A percentile compares a stretch with the other conserved stretches of the same genome.
Conservation (phyloP, 1,284 basidiomycete species). For the Veloporphyrellus conicus region DNA sequence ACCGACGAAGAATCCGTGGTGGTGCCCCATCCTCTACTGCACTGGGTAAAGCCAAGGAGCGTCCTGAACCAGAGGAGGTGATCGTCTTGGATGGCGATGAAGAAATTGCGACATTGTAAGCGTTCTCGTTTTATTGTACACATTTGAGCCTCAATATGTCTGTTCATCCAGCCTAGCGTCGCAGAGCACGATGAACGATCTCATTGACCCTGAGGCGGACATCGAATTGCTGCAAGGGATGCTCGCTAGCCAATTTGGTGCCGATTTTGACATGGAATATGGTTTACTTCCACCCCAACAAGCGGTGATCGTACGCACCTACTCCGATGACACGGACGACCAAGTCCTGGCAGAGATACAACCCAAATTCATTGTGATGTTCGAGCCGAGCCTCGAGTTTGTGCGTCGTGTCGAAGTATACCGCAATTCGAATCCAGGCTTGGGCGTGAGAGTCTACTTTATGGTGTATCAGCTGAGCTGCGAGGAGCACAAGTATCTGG, state of each 20-base stretch:
- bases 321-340: slow-evolving; percentile 92
- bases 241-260: slow-evolving; percentile 25
- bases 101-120: slow-evolving; percentile 26
- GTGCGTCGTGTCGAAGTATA: slow-evolving; percentile 92
- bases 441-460: slow-evolving; percentile 91
- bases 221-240: slow-evolving; percentile 34
- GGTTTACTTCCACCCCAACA: slow-evolving; percentile 79
- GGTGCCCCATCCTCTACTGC: slow-evolving; percentile 44
- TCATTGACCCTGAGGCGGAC: slow-evolving; percentile 22
- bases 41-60: slow-evolving; percentile 10
- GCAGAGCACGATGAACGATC: slow-evolving; percentile 16
- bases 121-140: neutral
- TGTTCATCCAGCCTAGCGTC: slow-evolving; percentile 17
- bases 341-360: slow-evolving; percentile 81
- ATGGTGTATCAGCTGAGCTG: slow-evolving; percentile 90
- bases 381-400: slow-evolving; percentile 92
- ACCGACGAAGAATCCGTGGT: slow-evolving; percentile 60
- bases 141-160: neutral
- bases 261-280: slow-evolving; percentile 75
- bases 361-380: slow-evolving; percentile 92
- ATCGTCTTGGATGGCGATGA: slow-evolving; percentile 51
- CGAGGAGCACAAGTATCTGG: slow-evolving; percentile 94
- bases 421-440: slow-evolving; percentile 72
- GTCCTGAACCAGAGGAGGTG: slow-evolving; percentile 34
- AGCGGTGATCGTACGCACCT: slow-evolving; percentile 82